phyloP scores from a whole-genome alignment of 805 yeast genomes.

The Kurtzmaniella cleridarum region DNA sequence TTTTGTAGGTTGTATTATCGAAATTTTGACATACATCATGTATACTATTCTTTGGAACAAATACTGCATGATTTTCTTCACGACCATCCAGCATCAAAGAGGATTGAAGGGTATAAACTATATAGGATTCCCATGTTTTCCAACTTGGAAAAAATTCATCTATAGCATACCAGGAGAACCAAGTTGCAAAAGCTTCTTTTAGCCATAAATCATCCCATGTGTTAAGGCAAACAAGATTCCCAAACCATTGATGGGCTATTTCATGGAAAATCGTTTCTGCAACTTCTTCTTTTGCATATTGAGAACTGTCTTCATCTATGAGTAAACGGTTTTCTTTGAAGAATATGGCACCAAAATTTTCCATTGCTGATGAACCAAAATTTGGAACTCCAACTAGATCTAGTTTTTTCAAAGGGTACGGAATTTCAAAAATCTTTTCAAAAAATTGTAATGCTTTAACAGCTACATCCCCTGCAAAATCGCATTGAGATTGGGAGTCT shows the following conservation, averaged over 20 bases:
- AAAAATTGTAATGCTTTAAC: constrained; percentile 1
- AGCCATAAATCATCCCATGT: constrained; percentile 3
- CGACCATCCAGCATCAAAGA: neutral
- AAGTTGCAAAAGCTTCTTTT: constrained; percentile 2
- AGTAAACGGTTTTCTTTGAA: neutral
- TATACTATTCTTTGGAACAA: neutral
- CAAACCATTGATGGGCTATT: constrained; percentile 4
- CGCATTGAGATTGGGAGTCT: neutral
- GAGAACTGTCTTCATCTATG: neutral
- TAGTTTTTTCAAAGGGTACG: constrained; percentile 1
- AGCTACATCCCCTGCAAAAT: constrained; percentile 1
- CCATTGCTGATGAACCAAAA: constrained; percentile 1
- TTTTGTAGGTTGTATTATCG: constrained; percentile 1
- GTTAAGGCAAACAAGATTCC: constrained; percentile 2
- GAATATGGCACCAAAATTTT: constrained; percentile 1
- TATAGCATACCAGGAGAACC: constrained; percentile 3
- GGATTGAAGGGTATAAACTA: too few species aligned
- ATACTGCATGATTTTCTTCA: neutral
- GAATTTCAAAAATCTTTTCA: neutral
- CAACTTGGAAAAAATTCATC: constrained; percentile 1
- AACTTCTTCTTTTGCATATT: neutral
- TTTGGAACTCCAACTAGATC: constrained; percentile 2
- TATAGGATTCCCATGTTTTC: constrained; percentile 1
- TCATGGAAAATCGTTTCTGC: constrained; percentile 3
- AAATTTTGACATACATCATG: constrained; percentile 1